Base-by-base conservation (phyloP, 2,329 filamentous ascomycete genomes). In the Colletotrichum sp. region DNA sequence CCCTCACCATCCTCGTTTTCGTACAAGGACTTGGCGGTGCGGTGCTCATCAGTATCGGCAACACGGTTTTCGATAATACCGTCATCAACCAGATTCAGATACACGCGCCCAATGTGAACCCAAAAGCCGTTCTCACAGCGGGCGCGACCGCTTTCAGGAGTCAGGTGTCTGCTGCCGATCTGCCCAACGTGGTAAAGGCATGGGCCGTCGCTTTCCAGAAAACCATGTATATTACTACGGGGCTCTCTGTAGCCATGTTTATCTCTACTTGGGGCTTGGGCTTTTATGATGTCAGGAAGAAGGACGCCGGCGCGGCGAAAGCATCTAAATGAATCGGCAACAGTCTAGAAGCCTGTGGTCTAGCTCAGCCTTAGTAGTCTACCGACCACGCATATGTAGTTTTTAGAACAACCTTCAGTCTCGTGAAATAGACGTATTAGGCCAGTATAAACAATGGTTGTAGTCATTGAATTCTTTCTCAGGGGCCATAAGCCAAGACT, bases 11-110 rank as follows among this genome's bases (percentile, higher is more conserved):
- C 3, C 76, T 83, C 6, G 77, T 77, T 77, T 80, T 88, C 77
- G 81, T 82, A 48, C 86, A 89, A 77, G 88, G 85, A 6, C 83
- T 89, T 75, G 87, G 87, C 7, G 86, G 87, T 13, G 86, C 89
- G 3, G 83, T 90, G 22, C 86, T 89, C 78, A 82, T 89, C 36
- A 86, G 87, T 6, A 74, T 80, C 13, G 78, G 77, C 52, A 82
- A 83, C 43, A 62, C 67, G 4, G 55, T 76, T 15, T 74, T 76
- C 28, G 32, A 60, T 32, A 60, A 30, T 3, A 58, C 68, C 5
- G 43, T 75, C 8, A 16, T 25, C 5, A 30, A n/a, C 27, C 9
- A 71, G 1, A 52, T 72, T 0, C 10, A 7, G 15, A 18, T 34
- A 3, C 12, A 48, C 70, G 30, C 81, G 81, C 39, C 83, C 84